Evolutionary conservation across 2,329 filamentous ascomycete genomes (phyloP).

Genomic region (Pochonia chlamydosporia): DNA sequence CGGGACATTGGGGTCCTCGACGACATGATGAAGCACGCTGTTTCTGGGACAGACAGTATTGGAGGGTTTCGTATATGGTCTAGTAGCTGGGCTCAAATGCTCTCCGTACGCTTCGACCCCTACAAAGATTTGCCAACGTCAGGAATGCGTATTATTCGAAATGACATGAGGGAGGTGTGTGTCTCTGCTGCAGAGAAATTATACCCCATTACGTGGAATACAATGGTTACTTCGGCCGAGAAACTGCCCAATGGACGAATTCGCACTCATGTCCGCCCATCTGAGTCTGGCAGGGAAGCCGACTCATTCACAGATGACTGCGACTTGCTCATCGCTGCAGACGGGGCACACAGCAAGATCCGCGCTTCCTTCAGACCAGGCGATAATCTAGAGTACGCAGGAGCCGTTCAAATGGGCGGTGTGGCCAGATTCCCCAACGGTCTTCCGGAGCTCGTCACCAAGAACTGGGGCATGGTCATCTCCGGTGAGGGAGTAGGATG

Average conservation of each 20-base stretch:
- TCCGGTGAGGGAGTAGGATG: constrained; percentile 29
- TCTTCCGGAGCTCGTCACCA: constrained; percentile 22
- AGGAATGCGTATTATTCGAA: background rate
- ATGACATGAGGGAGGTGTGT: background rate
- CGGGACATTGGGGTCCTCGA: too few relatives aligned
- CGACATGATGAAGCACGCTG: too few relatives aligned
- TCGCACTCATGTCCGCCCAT: background rate
- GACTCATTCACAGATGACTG: constrained; percentile 15
- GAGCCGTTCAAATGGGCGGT: constrained; percentile 28
- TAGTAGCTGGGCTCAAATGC: too few relatives aligned
- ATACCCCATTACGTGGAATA: background rate
- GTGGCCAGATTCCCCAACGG: constrained; percentile 23
- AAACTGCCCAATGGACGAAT: constrained; percentile 1
- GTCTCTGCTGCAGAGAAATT: background rate
- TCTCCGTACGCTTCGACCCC: too few relatives aligned
- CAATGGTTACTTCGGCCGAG: background rate
- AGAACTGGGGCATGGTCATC: constrained; percentile 28
- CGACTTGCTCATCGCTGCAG: constrained; percentile 35
- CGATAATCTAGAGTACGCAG: constrained; percentile 27
- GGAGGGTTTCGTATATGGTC: too few relatives aligned
- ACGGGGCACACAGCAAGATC: constrained; percentile 33
- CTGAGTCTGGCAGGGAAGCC: too few relatives aligned
- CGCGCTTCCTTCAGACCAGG: constrained; percentile 26
- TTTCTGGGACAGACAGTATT: too few relatives aligned
- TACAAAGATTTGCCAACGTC: background rate